Evolutionary conservation across 495 filamentous ascomycete species (phyloP), one percentile per base, ranked within the genome.

Genomic region (Neurospora tetraspora): DNA sequence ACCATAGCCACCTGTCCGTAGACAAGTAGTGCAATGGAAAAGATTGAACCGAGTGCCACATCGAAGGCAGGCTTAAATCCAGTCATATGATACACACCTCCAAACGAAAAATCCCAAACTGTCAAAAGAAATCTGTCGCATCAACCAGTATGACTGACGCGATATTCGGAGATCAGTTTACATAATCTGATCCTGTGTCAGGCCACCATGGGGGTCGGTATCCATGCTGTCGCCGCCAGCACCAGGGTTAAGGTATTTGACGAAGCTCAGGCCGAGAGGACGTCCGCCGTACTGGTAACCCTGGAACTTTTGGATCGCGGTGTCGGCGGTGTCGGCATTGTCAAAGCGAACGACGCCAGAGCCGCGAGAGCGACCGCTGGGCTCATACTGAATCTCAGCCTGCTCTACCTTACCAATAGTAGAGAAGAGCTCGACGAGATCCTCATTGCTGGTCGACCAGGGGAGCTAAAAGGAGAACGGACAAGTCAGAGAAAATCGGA

Each of bases 171-270:
- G 38, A 27, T 12, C 38, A 53, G 38, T 68, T 82, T 88, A 99
- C 95, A 97, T 97, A 82, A 99, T 98, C 85, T 99, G 95, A 78
- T 98, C 96, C 81, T 99, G 96, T 4, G 94, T 97, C 76, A 97
- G 81, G 72, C 87, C 88, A 70, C 85, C 89, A 23, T 92, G 89
- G n/a, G 88, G 84, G 75, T 96, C 91, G 39, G 88, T 92, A 76
- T 97, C 94, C 92, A 96, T 97, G 74, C 84, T 86, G 76, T 94
- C 93, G 20, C 87, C 89, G 7, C 23, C 53, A 71, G 84, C 83
- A 38, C 84, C 87, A 1, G 86, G 85, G 75, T 88, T 93, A 78
- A 90, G 82, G 82, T 98, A 98, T 80, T 94, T 94, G 83, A 97
- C 94, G 81, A 91, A 98, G 76, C 88, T 92, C 72, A 99, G 88